Evolutionary conservation across 2,329 filamentous ascomycete species (phyloP).

Genomic region (Epichloe coenophiala): DNA sequence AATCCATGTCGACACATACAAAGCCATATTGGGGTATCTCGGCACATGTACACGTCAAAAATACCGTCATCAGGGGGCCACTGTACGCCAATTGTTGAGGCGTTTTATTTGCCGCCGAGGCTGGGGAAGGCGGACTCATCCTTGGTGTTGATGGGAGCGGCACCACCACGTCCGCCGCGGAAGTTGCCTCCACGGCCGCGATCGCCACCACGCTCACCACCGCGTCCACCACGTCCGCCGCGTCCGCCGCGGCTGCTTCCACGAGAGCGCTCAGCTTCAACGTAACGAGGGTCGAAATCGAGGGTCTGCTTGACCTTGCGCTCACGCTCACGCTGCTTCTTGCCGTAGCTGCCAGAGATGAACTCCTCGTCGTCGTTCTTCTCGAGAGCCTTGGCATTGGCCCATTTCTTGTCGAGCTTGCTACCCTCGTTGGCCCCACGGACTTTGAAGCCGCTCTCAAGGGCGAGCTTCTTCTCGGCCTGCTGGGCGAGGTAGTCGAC

Average conservation of each 20-base stretch:
- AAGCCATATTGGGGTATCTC: conserved; percentile 6
- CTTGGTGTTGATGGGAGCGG: conserved; percentile 38
- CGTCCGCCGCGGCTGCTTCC: conserved; percentile 38
- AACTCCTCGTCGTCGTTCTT: conserved; percentile 62
- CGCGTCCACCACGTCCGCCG: conserved; percentile 39
- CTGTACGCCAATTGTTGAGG: not conserved
- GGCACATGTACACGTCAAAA: conserved; percentile 5
- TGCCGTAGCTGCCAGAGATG: conserved; percentile 60
- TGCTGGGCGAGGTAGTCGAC: conserved; percentile 68
- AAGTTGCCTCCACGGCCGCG: conserved; percentile 30
- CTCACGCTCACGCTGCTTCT: conserved; percentile 75
- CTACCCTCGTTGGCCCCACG: conserved; percentile 88
- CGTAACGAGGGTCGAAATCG: conserved; percentile 75
- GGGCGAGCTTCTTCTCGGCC: conserved; percentile 61
- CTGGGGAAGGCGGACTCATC: conserved; percentile 48
- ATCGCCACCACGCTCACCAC: conserved; percentile 34
- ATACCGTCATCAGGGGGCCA: not conserved
- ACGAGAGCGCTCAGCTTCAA: conserved; percentile 51
- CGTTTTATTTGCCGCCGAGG: conserved; percentile 40
- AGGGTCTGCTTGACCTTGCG: conserved; percentile 83
- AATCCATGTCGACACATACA: conserved; percentile 2
- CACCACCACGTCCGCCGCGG: conserved; percentile 28
- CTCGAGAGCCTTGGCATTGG: conserved; percentile 58
- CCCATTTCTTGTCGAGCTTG: conserved; percentile 87
- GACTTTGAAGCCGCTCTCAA: conserved; percentile 51